Conservation (phyloP, 352 stramenopile genomes). For the Halophytophthora batemanensis region DNA sequence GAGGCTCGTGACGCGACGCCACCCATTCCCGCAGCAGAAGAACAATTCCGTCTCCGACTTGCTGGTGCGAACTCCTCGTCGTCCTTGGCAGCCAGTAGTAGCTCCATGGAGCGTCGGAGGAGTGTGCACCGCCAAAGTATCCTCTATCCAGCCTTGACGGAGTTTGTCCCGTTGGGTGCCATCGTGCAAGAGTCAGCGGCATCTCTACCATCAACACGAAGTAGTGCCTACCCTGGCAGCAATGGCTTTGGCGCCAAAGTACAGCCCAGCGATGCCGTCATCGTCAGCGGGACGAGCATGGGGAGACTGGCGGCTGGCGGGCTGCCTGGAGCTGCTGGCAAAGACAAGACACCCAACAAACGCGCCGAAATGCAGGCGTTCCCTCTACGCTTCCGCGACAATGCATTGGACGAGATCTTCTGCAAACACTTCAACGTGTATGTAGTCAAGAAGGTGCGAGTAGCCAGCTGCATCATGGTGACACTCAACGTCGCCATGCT, state of each 20-base stretch:
- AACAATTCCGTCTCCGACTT: constrained; percentile 6
- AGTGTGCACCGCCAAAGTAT: constrained; percentile 20
- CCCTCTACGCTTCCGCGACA: constrained; percentile 56
- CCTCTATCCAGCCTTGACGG: constrained; percentile 19
- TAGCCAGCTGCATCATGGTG: constrained; percentile 46
- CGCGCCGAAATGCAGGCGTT: constrained; percentile 51
- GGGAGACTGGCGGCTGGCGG: not conserved
- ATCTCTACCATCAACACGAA: constrained; percentile 13
- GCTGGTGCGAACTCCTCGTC: not conserved
- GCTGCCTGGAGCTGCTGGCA: not conserved
- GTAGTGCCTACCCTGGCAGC: constrained; percentile 3
- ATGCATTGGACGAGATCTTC: constrained; percentile 62
- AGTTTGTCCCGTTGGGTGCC: constrained; percentile 40
- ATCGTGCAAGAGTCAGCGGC: constrained; percentile 31
- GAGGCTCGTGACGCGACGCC: not conserved
- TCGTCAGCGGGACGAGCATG: not conserved
- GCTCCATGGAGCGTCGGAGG: constrained; percentile 8
- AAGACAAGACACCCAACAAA: constrained; percentile 11
- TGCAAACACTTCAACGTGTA: constrained; percentile 76
- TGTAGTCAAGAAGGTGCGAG: constrained; percentile 61
- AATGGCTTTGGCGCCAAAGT: constrained; percentile 4
- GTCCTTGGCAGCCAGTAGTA: constrained; percentile 1
- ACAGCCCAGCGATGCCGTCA: constrained; percentile 6
- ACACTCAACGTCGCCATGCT: constrained; percentile 45
- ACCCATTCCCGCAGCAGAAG: constrained; percentile 6